Conservation (phyloP, 352 stramenopile species). For the Blastocystis sp. region DNA sequence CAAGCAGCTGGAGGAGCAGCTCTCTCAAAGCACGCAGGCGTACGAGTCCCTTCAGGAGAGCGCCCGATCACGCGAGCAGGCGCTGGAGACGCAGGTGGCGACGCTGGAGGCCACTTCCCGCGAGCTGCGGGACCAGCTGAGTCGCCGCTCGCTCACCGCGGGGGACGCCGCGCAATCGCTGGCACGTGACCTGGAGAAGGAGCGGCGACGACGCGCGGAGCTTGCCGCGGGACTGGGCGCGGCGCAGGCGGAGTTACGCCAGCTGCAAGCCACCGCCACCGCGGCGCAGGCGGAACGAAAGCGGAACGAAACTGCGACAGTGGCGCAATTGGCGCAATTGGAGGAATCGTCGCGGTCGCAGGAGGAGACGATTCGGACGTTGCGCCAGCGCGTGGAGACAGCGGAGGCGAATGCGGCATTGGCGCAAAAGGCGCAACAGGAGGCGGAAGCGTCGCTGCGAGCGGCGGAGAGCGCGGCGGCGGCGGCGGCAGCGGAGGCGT, state of each 20-base stretch:
- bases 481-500: slow-evolving; percentile 10
- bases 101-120: not conserved
- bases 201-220: slow-evolving; percentile 16
- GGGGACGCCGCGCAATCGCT: not conserved
- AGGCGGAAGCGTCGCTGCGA: slow-evolving; percentile 59
- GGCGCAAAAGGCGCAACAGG: slow-evolving; percentile 31
- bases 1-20: slow-evolving; percentile 29
- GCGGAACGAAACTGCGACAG: not conserved
- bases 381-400: not conserved
- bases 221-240: not conserved
- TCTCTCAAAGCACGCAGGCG: slow-evolving; percentile 22
- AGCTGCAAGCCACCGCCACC: not conserved
- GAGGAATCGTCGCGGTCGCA: slow-evolving; percentile 59
- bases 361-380: slow-evolving; percentile 8
- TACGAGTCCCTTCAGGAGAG: slow-evolving; percentile 15
- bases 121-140: not conserved
- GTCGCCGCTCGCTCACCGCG: not conserved
- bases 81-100: not conserved
- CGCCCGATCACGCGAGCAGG: not conserved
- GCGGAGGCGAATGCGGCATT: not conserved
- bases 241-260: not conserved
- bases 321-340: slow-evolving; percentile 31
- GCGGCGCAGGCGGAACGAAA: not conserved
- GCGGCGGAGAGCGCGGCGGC: slow-evolving; percentile 63
- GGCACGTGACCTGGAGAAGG: slow-evolving; percentile 58